These are phyloP conservation scores for Coemansia sp. DNA, from an alignment of 192 early-diverging fungal species.

Conservation along the genomic window DNA sequence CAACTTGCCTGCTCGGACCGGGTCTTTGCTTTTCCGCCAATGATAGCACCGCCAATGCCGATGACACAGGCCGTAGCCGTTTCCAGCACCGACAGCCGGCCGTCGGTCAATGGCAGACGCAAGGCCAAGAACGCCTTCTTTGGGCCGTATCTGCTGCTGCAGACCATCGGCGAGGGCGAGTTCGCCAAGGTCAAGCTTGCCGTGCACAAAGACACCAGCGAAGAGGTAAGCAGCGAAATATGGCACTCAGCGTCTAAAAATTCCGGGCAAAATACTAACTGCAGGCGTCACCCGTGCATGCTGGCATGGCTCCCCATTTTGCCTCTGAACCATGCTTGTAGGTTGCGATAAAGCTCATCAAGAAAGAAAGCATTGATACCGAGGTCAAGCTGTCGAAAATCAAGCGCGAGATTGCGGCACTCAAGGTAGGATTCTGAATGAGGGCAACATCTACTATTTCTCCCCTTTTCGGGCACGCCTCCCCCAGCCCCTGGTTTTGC, in stretches of 20 bases:
- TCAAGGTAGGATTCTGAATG: slow-evolving; percentile 65
- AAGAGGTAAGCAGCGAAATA: slow-evolving; percentile 52
- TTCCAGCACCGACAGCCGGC: slow-evolving; percentile 39
- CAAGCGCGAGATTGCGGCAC: slow-evolving; percentile 90
- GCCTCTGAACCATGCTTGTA: slow-evolving; percentile 10
- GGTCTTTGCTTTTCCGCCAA: slow-evolving; percentile 7
- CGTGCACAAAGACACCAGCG: slow-evolving; percentile 71
- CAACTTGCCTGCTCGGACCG: not conserved
- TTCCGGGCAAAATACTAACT: not conserved
- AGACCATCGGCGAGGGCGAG: slow-evolving; percentile 97
- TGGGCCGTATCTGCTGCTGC: slow-evolving; percentile 90
- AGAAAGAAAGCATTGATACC: slow-evolving; percentile 85
- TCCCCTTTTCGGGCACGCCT: not conserved
- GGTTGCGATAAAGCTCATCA: slow-evolving; percentile 95
- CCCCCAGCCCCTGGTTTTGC: slow-evolving; percentile 6
- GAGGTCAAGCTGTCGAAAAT: slow-evolving; percentile 83
- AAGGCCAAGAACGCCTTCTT: slow-evolving; percentile 65
- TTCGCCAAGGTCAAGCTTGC: slow-evolving; percentile 98
- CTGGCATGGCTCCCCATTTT: too few relatives aligned
- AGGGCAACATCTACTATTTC: slow-evolving; percentile 11
- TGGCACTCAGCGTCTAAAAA: too few relatives aligned
- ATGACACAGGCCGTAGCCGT: slow-evolving; percentile 57
- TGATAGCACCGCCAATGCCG: slow-evolving; percentile 52
- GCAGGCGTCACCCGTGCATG: not conserved
- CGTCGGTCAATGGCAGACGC: slow-evolving; percentile 42